phyloP scores from a whole-genome alignment of 768 basidiomycete species.

The Leccinum rimulosum region DNA sequence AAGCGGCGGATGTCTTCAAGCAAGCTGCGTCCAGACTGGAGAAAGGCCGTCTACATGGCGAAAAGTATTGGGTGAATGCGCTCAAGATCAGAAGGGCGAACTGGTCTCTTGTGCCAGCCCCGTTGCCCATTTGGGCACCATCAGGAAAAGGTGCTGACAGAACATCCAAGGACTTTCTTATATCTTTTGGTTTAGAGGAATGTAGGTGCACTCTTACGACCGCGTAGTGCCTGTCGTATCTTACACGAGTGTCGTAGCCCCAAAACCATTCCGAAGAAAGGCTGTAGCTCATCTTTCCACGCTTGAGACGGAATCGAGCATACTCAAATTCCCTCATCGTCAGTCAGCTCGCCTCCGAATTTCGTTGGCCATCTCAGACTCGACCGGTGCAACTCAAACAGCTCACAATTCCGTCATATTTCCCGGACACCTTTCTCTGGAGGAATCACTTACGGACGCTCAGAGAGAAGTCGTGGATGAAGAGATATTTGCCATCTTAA shows the following conservation, averaged over 20 bases:
- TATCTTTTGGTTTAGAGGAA: conserved; percentile 80
- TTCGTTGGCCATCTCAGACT: conserved; percentile 41
- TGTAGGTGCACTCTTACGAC: conserved; percentile 46
- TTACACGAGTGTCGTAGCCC: conserved; percentile 44
- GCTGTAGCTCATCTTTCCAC: conserved; percentile 70
- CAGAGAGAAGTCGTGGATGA: conserved; percentile 77
- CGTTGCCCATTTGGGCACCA: conserved; percentile 65
- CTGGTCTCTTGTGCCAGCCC: conserved; percentile 79
- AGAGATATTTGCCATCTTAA: conserved; percentile 73
- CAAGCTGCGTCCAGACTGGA: conserved; percentile 69
- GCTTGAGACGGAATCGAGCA: conserved; percentile 39
- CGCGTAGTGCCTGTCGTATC: not conserved
- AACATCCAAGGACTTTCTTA: conserved; percentile 76
- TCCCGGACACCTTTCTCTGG: conserved; percentile 39
- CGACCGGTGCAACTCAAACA: conserved; percentile 31
- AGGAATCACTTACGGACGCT: conserved; percentile 52
- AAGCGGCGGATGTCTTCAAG: conserved; percentile 70
- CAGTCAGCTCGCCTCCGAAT: conserved; percentile 61
- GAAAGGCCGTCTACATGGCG: conserved; percentile 54
- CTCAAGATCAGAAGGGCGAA: conserved; percentile 72
- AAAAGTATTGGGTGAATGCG: conserved; percentile 82
- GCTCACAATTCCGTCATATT: conserved; percentile 38
- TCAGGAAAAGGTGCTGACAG: conserved; percentile 77
- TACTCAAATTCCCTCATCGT: conserved; percentile 63
- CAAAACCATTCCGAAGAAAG: conserved; percentile 57